phyloP scores from a whole-genome alignment of 331 rosid genomes.

The Ulmus americana region DNA sequence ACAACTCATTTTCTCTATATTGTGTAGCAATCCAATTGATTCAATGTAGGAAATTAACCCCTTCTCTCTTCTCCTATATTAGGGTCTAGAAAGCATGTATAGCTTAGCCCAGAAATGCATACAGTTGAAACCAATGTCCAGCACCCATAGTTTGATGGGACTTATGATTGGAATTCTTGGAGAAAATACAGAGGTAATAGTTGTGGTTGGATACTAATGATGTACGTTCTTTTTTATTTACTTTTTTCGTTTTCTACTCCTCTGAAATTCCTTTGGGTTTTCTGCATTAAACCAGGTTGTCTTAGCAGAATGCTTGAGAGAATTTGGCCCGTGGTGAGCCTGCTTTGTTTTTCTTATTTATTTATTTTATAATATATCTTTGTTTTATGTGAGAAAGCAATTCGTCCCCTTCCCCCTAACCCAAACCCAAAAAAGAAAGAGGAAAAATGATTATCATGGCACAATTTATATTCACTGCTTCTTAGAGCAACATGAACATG shows the following conservation, averaged over 20 bases:
- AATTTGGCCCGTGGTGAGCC: conserved; percentile 95
- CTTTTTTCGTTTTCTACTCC: conserved; percentile 9
- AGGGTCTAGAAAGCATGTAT: conserved; percentile 92
- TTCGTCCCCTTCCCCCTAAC: neutral
- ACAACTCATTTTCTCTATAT: conserved; percentile 15
- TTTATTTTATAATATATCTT: neutral
- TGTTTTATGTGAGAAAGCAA: neutral
- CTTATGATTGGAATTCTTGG: conserved; percentile 75
- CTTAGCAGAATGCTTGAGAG: conserved; percentile 84
- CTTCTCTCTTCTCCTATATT: conserved; percentile 16
- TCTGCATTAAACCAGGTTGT: conserved; percentile 66
- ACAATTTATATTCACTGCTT: neutral
- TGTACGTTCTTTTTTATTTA: conserved; percentile 8
- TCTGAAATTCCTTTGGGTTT: conserved; percentile 20
- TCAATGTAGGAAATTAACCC: conserved; percentile 18
- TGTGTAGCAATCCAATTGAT: conserved; percentile 14
- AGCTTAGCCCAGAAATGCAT: conserved; percentile 76
- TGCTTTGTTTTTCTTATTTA: neutral
- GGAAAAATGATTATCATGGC: too few species aligned
- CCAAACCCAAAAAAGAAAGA: too few species aligned
- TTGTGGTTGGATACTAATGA: conserved; percentile 9
- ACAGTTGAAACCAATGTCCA: conserved; percentile 53
- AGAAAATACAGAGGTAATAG: conserved; percentile 81
- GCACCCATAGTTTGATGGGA: conserved; percentile 52
- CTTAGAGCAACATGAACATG: too few species aligned